phyloP scores from a whole-genome alignment of 1,284 basidiomycete species.

The Phellinidium pouzarii region DNA sequence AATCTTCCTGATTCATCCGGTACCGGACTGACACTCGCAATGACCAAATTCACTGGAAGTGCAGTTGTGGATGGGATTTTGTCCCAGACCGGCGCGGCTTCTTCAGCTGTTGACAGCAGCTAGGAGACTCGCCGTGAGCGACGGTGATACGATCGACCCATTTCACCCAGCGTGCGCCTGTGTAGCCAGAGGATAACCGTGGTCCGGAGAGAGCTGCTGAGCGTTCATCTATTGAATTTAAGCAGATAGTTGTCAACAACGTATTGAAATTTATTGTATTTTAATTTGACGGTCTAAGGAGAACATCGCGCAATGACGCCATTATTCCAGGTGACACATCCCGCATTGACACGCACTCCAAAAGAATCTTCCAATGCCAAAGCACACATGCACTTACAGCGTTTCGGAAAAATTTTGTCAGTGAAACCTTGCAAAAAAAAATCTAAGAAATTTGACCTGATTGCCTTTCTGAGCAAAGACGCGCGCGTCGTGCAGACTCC shows the following conservation, averaged over 20 bases:
- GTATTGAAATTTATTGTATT: too few species aligned
- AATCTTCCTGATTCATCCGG: slow-evolving; percentile 24
- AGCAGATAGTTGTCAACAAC: too few species aligned
- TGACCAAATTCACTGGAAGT: slow-evolving; percentile 56
- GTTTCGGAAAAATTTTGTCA: too few species aligned
- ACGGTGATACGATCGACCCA: slow-evolving; percentile 62
- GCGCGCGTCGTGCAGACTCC: too few species aligned
- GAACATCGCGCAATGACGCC: slow-evolving; percentile 54
- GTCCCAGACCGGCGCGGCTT: slow-evolving; percentile 36
- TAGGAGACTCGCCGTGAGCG: slow-evolving; percentile 48
- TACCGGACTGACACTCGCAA: slow-evolving; percentile 36
- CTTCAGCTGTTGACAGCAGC: slow-evolving; percentile 56
- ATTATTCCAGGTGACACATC: slow-evolving; percentile 53
- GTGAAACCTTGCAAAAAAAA: too few species aligned
- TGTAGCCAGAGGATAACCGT: slow-evolving; percentile 65
- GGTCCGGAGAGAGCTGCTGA: slow-evolving; percentile 50
- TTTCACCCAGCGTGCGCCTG: slow-evolving; percentile 74
- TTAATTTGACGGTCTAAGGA: too few species aligned
- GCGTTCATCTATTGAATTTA: slow-evolving; percentile 72
- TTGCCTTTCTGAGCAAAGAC: too few species aligned
- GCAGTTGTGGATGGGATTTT: slow-evolving; percentile 53
- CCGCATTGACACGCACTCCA: too few species aligned
- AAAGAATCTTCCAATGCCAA: too few species aligned
- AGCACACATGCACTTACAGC: too few species aligned
- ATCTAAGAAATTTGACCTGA: too few species aligned